Base-by-base conservation (phyloP, 805 yeast genomes). In the Saccharomycopsis synnaedendra region DNA sequence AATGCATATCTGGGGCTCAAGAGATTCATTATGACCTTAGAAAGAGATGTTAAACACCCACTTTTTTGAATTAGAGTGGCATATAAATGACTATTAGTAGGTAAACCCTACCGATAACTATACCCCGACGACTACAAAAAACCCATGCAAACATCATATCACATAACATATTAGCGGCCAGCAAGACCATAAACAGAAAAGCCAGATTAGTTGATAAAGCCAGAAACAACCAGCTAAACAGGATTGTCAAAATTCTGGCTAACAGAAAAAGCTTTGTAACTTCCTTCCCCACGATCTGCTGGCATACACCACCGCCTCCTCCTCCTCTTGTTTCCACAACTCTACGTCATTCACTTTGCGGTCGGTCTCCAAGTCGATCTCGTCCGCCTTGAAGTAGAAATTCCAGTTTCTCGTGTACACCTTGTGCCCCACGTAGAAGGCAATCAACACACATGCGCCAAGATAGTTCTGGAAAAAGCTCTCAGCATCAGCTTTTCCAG, bases 391-490 rank as follows among this genome's bases (percentile, higher is more conserved):
- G 44, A 68, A 61, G 58, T 56, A 61, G 33, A 65, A 58, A 42
- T 51, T 56, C 60, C 60, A 65, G 51, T 62, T 62, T 44, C 65
- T 63, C 35, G 63, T 62, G 60, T 67, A 75, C 29, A 74, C 34
- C 66, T 78, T 79, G 63, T 75, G 80, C 27, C 66, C 70, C 33
- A 75, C 19, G 60, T 74, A 79, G 58, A 68, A 72, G 9, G 60
- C 68, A 4, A 64, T 5, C 38, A 72, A 62, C 37, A 73, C 69
- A 29, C 62, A 63, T 4, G 64, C 64, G 39, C 82, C 80, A 44
- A 80, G 61, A 59, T 77, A 79, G 45, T 67, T 64, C 62, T 69
- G 65, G 69, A 79, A 78, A 63, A 80, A 80, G 45, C 60, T 62
- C 33, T 60, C 56, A 46, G 66, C 68, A 50, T 65, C 61, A 2